phyloP scores from a whole-genome alignment of 768 basidiomycete genomes.

The Cantharellus anzutake region DNA sequence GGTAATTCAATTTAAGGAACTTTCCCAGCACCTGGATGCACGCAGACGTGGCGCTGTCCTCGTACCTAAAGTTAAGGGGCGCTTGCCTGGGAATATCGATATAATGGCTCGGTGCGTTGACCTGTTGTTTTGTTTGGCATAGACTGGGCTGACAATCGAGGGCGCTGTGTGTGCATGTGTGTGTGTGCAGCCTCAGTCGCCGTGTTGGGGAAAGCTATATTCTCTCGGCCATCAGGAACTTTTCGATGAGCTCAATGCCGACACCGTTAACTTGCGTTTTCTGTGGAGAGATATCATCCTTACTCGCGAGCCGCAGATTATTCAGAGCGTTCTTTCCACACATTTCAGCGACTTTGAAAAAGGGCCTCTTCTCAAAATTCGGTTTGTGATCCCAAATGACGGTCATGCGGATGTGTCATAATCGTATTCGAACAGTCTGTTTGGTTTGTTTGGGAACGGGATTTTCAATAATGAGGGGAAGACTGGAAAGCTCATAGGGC shows the following conservation, averaged over 20 bases:
- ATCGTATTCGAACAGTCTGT: neutral
- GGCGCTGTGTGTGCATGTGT: no score
- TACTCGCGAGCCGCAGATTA: neutral
- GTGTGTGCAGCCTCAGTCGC: no score
- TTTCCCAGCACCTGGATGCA: neutral
- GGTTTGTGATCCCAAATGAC: neutral
- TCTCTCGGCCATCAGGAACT: no score
- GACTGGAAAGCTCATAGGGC: constrained; percentile 58
- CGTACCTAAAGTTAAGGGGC: neutral
- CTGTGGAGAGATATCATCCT: neutral
- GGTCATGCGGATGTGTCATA: neutral
- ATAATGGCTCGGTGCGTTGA: constrained; percentile 18
- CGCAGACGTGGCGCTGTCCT: neutral
- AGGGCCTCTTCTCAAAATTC: neutral
- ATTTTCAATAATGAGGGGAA: constrained; percentile 16
- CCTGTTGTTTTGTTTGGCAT: no score
- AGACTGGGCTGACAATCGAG: no score
- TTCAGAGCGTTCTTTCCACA: neutral
- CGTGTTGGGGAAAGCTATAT: no score
- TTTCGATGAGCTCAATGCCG: neutral
- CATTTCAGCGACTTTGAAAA: neutral
- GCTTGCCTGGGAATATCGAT: neutral
- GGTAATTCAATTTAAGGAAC: neutral
- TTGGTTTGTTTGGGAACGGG: constrained; percentile 16
- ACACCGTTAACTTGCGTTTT: neutral